phyloP scores from a whole-genome alignment of 441 rosid genomes.

The Gossypium davidsonii region DNA sequence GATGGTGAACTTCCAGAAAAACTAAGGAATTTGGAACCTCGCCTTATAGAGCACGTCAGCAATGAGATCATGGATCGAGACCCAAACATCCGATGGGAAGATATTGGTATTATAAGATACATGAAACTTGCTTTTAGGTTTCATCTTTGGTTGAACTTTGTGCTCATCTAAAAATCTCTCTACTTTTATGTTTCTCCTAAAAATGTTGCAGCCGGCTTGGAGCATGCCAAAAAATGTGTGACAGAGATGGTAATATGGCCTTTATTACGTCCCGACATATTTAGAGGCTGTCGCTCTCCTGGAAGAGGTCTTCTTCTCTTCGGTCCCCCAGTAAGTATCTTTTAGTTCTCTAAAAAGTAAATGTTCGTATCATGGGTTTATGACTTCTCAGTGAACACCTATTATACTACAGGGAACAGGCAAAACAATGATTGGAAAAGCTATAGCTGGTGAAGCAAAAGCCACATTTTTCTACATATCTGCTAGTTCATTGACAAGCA shows the following conservation, averaged over 20 bases:
- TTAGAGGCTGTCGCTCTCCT: constrained; percentile 90
- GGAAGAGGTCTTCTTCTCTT: constrained; percentile 98
- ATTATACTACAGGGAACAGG: constrained; percentile 74
- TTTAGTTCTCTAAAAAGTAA: constrained; percentile 15
- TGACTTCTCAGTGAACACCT: constrained; percentile 11
- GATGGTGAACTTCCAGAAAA: constrained; percentile 97
- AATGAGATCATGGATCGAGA: constrained; percentile 96
- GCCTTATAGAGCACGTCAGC: constrained; percentile 91
- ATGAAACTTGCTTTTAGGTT: constrained; percentile 11
- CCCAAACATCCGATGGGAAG: constrained; percentile 93
- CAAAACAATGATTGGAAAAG: constrained; percentile 97
- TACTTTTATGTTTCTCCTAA: constrained; percentile 9
- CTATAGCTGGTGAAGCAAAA: constrained; percentile 97
- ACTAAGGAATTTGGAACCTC: constrained; percentile 90
- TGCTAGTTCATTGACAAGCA: constrained; percentile 97
- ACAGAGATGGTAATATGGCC: constrained; percentile 99
- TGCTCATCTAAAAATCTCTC: constrained; percentile 1
- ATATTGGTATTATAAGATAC: constrained; percentile 59
- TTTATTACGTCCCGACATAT: constrained; percentile 83
- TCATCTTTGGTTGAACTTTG: not conserved
- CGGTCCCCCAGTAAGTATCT: constrained; percentile 81
- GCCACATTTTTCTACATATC: constrained; percentile 97
- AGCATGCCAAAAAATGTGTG: constrained; percentile 96
- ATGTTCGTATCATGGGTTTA: constrained; percentile 4
- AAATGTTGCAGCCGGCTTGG: constrained; percentile 76